Percentiles rank a stretch among this genome's conserved stretches.
Conservation (phyloP, 1,139 yeast genomes). For the Saccharomyces hybrid region DNA sequence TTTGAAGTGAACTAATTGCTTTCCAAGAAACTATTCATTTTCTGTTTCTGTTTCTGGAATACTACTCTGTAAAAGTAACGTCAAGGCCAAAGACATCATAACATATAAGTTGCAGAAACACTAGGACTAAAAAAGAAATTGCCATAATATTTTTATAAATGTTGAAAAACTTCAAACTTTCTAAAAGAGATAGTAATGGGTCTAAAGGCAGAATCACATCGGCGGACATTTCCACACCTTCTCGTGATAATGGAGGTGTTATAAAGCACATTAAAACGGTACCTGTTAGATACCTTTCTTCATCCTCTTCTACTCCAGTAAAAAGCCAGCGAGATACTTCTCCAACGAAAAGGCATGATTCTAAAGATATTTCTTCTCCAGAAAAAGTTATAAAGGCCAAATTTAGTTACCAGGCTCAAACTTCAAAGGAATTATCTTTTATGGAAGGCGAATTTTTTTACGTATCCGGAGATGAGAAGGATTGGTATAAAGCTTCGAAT, state of each 20-base stretch:
- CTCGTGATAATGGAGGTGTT: slow-evolving; percentile 16
- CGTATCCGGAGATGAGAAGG: slow-evolving; percentile 56
- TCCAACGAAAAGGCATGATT: slow-evolving; percentile 7
- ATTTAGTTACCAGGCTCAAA: slow-evolving; percentile 69
- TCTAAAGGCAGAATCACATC: slow-evolving; percentile 28
- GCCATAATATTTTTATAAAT: slow-evolving; percentile 1
- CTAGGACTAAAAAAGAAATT: too few species aligned
- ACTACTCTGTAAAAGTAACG: neutral
- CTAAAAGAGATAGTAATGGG: slow-evolving; percentile 19
- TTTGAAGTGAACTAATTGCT: neutral
- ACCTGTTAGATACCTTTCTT: slow-evolving; percentile 13
- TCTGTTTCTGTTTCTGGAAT: neutral
- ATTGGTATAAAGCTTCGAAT: slow-evolving; percentile 84
- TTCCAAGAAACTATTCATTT: neutral
- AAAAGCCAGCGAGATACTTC: slow-evolving; percentile 6
- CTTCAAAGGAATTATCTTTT: slow-evolving; percentile 75
- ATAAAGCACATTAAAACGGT: slow-evolving; percentile 19
- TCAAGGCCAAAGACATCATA: neutral
- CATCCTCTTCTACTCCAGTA: slow-evolving; percentile 1
- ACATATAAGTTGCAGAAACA: too few species aligned
- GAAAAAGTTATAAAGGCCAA: slow-evolving; percentile 79
- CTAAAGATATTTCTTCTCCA: slow-evolving; percentile 36
- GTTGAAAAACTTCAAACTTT: slow-evolving; percentile 24
- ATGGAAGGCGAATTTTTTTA: slow-evolving; percentile 82
- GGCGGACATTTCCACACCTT: slow-evolving; percentile 29